phyloP scores from a whole-genome alignment of 1,284 basidiomycete genomes.

The Amylostereum areolatum region DNA sequence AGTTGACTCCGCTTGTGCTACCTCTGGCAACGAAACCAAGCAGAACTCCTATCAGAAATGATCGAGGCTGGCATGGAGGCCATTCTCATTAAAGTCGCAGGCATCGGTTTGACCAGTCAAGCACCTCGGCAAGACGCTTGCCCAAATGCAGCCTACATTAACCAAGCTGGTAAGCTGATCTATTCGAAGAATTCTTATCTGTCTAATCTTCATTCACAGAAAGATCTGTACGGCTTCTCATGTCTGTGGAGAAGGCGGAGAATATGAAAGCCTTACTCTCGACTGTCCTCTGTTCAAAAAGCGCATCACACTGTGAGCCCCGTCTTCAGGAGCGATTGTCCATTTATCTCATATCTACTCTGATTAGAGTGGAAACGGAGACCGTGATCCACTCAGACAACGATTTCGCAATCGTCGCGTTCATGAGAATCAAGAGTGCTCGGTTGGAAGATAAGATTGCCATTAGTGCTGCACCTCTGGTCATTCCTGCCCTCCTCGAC shows the following conservation, averaged over 20 bases:
- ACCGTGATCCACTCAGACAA: slow-evolving; percentile 72
- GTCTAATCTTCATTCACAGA: slow-evolving; percentile 39
- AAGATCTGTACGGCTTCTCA: slow-evolving; percentile 85
- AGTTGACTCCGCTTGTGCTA: slow-evolving; percentile 80
- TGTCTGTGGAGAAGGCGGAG: slow-evolving; percentile 96
- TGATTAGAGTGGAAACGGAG: slow-evolving; percentile 55
- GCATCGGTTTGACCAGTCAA: slow-evolving; percentile 78
- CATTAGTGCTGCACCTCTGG: slow-evolving; percentile 12
- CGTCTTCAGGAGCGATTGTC: slow-evolving; percentile 1
- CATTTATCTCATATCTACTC: slow-evolving; percentile 6
- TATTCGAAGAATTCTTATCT: slow-evolving; percentile 2
- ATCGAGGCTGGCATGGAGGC: slow-evolving; percentile 74
- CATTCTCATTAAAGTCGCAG: slow-evolving; percentile 94
- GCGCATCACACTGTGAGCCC: slow-evolving; percentile 63
- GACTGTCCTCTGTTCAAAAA: slow-evolving; percentile 88
- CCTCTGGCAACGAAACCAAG: slow-evolving; percentile 92
- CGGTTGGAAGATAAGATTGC: slow-evolving; percentile 48
- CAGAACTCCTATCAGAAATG: slow-evolving; percentile 84
- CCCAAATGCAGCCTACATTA: slow-evolving; percentile 72
- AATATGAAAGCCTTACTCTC: slow-evolving; percentile 93
- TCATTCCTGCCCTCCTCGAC: slow-evolving; percentile 50
- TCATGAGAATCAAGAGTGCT: slow-evolving; percentile 72
- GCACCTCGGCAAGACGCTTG: slow-evolving; percentile 79
- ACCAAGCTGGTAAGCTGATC: slow-evolving; percentile 55
- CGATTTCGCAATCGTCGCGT: slow-evolving; percentile 83